Conservation (phyloP, 2,329 filamentous ascomycete species). For the Nemania serpens region DNA sequence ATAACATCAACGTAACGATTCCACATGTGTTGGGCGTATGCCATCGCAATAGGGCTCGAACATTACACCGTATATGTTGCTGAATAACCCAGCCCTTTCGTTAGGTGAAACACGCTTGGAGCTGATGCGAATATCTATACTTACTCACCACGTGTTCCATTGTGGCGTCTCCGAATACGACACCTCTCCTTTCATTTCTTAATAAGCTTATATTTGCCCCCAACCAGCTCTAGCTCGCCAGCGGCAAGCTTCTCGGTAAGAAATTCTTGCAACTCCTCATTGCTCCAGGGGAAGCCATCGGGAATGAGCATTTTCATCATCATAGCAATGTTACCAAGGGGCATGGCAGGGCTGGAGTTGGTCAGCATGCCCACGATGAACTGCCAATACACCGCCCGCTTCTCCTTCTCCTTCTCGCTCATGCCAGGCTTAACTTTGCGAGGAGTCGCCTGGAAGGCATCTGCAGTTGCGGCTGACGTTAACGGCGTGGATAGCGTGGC, state of each 20-base stretch:
- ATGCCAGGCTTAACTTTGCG: constrained; percentile 57
- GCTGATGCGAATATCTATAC: not conserved
- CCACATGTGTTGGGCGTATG: constrained; percentile 10
- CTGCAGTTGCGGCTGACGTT: constrained; percentile 28
- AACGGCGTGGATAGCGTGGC: constrained; percentile 31
- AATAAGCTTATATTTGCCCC: constrained; percentile 70
- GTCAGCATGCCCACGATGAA: constrained; percentile 96
- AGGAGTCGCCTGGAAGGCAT: constrained; percentile 45
- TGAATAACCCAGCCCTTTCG: not conserved
- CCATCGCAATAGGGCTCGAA: not conserved
- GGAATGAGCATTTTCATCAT: constrained; percentile 94
- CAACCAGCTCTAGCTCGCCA: constrained; percentile 69
- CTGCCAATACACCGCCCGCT: constrained; percentile 76
- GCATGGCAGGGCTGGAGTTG: constrained; percentile 82
- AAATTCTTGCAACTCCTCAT: constrained; percentile 84
- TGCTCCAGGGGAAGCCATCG: constrained; percentile 86
- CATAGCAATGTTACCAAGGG: constrained; percentile 79
- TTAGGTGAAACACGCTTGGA: not conserved
- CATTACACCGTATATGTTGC: not conserved
- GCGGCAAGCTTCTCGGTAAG: constrained; percentile 76
- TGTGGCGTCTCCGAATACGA: constrained; percentile 5
- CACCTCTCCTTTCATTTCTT: constrained; percentile 54
- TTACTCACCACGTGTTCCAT: constrained; percentile 14
- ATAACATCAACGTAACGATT: constrained; percentile 15
- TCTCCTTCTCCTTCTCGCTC: constrained; percentile 66